phyloP scores from a whole-genome alignment of 306 rosid genomes.

The Inga oerstediana region DNA sequence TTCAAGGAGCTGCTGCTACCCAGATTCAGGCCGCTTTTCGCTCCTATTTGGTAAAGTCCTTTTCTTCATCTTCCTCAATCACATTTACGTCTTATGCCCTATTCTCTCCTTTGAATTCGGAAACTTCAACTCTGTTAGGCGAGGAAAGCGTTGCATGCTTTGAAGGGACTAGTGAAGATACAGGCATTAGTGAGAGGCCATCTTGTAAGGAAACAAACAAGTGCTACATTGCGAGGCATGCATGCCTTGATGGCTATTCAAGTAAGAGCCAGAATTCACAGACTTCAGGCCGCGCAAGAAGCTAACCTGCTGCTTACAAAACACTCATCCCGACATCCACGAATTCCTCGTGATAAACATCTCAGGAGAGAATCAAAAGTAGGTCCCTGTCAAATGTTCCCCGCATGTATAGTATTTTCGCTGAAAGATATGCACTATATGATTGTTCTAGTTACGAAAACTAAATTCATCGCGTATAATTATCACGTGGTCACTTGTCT shows the following conservation, averaged over 20 bases:
- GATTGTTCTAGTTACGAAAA: background rate
- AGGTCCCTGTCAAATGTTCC: conserved; percentile 28
- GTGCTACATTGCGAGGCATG: conserved; percentile 68
- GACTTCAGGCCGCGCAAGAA: conserved; percentile 69
- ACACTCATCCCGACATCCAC: conserved; percentile 28
- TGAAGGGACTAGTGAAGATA: conserved; percentile 82
- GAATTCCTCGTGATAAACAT: conserved; percentile 17
- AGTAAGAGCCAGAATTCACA: conserved; percentile 75
- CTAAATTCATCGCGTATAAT: background rate
- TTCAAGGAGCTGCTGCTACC: conserved; percentile 61
- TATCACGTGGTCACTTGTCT: conserved; percentile 24
- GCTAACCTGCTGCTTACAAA: conserved; percentile 32
- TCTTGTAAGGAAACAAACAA: conserved; percentile 84
- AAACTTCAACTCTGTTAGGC: conserved; percentile 58
- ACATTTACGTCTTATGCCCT: background rate
- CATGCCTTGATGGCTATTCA: conserved; percentile 91
- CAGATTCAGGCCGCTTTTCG: conserved; percentile 79
- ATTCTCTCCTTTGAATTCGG: background rate
- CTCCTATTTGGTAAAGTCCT: conserved; percentile 63
- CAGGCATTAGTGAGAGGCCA: conserved; percentile 93
- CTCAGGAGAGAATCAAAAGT: conserved; percentile 38
- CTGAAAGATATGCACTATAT: conserved; percentile 6
- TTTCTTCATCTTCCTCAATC: background rate
- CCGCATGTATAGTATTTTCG: background rate
- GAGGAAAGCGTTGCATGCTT: conserved; percentile 84